These are phyloP conservation scores for Erodium maritimum DNA, from an alignment of 345 rosid genomes.

Conservation along the genomic window DNA sequence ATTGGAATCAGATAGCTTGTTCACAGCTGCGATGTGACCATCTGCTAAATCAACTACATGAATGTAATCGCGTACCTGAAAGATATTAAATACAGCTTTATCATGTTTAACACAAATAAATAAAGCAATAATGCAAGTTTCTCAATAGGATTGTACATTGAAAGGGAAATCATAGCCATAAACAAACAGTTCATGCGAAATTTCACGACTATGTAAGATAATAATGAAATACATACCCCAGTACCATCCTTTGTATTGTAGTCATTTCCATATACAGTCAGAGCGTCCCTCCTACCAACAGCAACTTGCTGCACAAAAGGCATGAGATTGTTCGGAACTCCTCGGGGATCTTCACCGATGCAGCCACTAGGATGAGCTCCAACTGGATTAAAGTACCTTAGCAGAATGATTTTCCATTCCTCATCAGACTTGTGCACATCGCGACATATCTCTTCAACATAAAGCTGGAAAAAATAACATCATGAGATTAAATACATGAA, in stretches of 20 bases:
- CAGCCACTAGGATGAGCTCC: conserved; percentile 93
- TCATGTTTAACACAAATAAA: background rate
- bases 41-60: conserved; percentile 90
- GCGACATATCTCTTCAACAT: conserved; percentile 87
- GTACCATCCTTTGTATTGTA: conserved; percentile 89
- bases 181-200: background rate
- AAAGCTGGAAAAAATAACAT: conserved; percentile 37
- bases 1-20: conserved; percentile 46
- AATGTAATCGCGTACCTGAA: conserved; percentile 90
- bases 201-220: background rate
- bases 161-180: background rate
- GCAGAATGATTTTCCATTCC: conserved; percentile 84
- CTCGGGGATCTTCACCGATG: conserved; percentile 96
- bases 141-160: background rate
- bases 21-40: conserved; percentile 86
- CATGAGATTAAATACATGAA: background rate
- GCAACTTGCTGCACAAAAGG: conserved; percentile 97
- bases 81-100: background rate
- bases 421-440: conserved; percentile 58
- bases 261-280: conserved; percentile 77
- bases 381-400: conserved; percentile 95
- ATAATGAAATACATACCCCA: conserved; percentile 38
- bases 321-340: conserved; percentile 97
- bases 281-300: conserved; percentile 74
- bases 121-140: no score